Evolutionary conservation across 2,329 filamentous ascomycete species (phyloP), one percentile per base, ranked within the genome.

Genomic region (Alternaria panax): DNA sequence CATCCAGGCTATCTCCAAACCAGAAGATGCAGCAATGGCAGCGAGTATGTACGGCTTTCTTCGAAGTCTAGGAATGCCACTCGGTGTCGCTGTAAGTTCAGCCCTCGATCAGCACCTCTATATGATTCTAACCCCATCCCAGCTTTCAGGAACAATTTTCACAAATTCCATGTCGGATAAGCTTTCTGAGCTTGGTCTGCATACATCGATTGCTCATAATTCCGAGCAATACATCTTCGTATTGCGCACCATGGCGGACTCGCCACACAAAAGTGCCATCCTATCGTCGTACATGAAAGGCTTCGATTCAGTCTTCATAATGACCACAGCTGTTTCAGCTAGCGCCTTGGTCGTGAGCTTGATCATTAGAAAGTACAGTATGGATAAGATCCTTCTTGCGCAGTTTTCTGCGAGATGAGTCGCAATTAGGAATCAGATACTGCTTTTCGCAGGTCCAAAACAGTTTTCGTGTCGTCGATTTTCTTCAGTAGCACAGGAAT

Each of bases 31-130:
- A 24, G 72, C 70, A 1, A 70, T 75, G 34, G 77, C 81, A 1
- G 73, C 74, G 0, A 71, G 69, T 30, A 79, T 77, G 78, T 80
- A 78, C 60, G 73, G 68, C 1, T 78, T 79, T 62, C 69, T 78
- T 12, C 75, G 74, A 22, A 78, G 75, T 6, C 73, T 82, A 56
- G 82, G 82, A 2, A 81, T 82, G 80, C 77, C 78, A 11, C 59
- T 81, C 24, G 81, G 81, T 9, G 74, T 84, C 5, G 79, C 80
- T 30, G 60, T 73, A 64, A 59, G 58, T 58, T 24, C 7, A 38
- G 11, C 45, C 7, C 20, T 48, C 16, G 5, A 8, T 11, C n/a
- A 16, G 28, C 2, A 7, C 22, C 12, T n/a, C 7, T 28, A 14
- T 3, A 18, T 28, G 7, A 40, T 22, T 32, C 57, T 66, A 40